Conservation (phyloP, 345 rosid species). For the Pelargonium nanum region DNA sequence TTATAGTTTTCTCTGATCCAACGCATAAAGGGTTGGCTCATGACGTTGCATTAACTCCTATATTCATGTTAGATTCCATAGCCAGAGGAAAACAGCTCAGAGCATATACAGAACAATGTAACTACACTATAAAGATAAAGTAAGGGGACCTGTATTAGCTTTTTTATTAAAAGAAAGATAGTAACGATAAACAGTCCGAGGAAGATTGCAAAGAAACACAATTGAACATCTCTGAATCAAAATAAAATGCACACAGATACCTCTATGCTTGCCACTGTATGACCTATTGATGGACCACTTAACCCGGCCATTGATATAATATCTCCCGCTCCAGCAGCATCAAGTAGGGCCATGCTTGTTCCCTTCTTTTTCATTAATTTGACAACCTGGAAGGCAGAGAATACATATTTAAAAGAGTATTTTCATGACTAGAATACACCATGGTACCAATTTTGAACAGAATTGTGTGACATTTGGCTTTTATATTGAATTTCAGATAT, state of each 20-base stretch:
- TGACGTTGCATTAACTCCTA: neutral
- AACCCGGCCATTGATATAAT: constrained; percentile 89
- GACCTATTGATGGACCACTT: constrained; percentile 78
- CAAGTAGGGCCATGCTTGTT: constrained; percentile 64
- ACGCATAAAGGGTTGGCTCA: neutral
- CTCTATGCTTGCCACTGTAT: constrained; percentile 78
- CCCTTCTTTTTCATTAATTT: constrained; percentile 99
- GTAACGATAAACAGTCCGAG: neutral
- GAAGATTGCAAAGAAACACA: neutral
- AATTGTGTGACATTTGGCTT: neutral
- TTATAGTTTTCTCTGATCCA: neutral
- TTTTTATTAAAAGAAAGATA: neutral
- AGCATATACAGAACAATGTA: neutral
- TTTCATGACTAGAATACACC: neutral
- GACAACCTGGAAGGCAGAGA: constrained; percentile 44
- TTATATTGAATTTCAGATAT: neutral
- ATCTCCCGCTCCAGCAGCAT: constrained; percentile 92
- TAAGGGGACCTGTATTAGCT: neutral
- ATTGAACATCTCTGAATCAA: neutral
- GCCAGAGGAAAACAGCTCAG: neutral
- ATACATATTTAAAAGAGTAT: neutral
- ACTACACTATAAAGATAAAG: no score
- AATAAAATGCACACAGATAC: constrained; percentile 20
- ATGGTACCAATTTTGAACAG: neutral
- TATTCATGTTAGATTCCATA: neutral